Evolutionary conservation across 192 early-diverging fungal genomes (phyloP).

Genomic region (Backusella sp.): DNA sequence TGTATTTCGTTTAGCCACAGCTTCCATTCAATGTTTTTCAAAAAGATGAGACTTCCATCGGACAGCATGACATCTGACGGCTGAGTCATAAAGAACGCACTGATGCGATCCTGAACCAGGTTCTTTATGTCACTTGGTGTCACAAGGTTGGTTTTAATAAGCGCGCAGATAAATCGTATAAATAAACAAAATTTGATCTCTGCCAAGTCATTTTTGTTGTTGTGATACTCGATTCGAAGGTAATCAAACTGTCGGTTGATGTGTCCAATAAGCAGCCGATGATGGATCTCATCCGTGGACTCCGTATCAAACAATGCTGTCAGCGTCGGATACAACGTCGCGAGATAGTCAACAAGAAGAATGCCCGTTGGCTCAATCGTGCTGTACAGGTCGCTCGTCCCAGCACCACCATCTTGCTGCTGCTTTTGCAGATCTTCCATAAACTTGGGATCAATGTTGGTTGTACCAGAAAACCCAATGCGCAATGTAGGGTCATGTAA

Average conservation of each 20-base stretch:
- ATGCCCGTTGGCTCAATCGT: neutral
- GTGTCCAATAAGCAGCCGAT: neutral
- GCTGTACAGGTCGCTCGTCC: neutral
- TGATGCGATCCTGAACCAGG: neutral
- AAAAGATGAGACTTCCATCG: neutral
- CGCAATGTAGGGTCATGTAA: slow-evolving; percentile 2
- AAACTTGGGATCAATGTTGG: neutral
- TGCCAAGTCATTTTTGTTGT: neutral
- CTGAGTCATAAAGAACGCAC: neutral
- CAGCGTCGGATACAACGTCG: neutral
- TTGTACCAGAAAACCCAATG: neutral
- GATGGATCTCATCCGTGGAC: neutral
- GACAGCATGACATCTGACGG: neutral
- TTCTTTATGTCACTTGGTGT: neutral
- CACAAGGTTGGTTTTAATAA: slow-evolving; percentile 6
- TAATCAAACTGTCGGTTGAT: neutral
- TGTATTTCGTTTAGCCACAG: slow-evolving; percentile 1
- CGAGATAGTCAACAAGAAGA: neutral
- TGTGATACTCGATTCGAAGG: neutral
- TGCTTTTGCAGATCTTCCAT: neutral
- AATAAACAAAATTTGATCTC: slow-evolving; percentile 1
- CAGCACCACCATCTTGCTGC: neutral
- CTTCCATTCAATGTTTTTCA: neutral
- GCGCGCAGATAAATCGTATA: slow-evolving; percentile 6
- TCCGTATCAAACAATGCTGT: neutral